Evolutionary conservation across 164 flowering plant species (phyloP).

Genomic region (Aristolochia californica): DNA sequence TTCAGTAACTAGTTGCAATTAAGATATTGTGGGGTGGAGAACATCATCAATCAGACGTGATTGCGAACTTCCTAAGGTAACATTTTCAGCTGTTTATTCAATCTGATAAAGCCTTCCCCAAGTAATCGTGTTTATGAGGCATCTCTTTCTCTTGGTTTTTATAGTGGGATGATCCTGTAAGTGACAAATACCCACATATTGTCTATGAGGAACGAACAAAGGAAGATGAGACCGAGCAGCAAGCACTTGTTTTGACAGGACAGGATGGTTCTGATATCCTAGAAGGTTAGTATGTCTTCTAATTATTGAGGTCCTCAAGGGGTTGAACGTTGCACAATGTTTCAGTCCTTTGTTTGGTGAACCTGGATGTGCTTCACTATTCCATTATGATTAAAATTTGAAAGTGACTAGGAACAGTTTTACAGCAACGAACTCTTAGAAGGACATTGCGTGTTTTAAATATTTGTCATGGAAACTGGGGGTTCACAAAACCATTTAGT

Average conservation of each 20-base stretch:
- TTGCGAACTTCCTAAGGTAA: constrained; percentile 83
- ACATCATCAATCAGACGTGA: constrained; percentile 84
- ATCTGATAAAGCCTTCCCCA: not conserved
- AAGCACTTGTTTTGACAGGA: constrained; percentile 19
- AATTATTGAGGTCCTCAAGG: not conserved
- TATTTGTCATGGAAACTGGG: not conserved
- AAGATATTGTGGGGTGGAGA: constrained; percentile 98
- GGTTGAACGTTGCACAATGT: not conserved
- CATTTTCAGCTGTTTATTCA: constrained; percentile 1
- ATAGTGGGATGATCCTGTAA: constrained; percentile 73
- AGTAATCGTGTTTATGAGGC: not conserved
- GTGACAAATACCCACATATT: constrained; percentile 87
- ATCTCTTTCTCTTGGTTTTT: constrained; percentile 7
- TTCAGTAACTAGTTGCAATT: constrained; percentile 19
- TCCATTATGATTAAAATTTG: not conserved
- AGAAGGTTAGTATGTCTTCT: constrained; percentile 52
- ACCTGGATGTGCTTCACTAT: no score
- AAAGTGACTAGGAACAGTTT: not conserved
- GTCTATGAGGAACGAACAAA: constrained; percentile 74
- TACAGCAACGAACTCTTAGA: not conserved
- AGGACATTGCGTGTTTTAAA: not conserved
- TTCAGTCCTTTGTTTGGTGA: not conserved
- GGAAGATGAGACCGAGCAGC: constrained; percentile 34
- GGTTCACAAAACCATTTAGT: not conserved
- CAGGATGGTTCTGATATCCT: constrained; percentile 39